Conservation (phyloP, 306 rosid genomes). For the Lathyrus aphaca region DNA sequence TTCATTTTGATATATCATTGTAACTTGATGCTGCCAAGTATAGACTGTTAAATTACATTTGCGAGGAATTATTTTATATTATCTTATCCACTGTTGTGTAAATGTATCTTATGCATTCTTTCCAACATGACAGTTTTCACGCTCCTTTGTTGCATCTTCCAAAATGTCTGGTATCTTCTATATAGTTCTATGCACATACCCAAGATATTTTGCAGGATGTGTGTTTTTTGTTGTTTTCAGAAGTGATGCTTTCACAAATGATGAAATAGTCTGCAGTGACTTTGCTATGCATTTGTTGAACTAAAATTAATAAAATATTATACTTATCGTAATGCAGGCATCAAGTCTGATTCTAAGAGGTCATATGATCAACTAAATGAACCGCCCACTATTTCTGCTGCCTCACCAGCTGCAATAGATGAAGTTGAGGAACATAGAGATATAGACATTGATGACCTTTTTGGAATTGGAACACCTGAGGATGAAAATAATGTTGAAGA, state of each 20-base stretch:
- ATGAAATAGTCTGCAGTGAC: conserved; percentile 17
- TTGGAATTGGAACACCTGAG: conserved; percentile 66
- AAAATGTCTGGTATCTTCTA: conserved; percentile 22
- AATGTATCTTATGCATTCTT: conserved; percentile 12
- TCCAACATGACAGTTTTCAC: conserved; percentile 12
- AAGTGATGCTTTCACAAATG: conserved; percentile 7
- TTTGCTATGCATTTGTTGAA: not conserved
- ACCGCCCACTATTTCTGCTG: conserved; percentile 48
- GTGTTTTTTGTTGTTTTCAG: conserved; percentile 18
- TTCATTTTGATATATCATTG: conserved; percentile 24
- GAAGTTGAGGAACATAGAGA: conserved; percentile 55
- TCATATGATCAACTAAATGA: conserved; percentile 48
- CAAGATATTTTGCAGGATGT: not conserved
- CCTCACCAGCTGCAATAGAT: conserved; percentile 65
- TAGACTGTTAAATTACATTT: conserved; percentile 26
- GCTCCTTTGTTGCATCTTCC: conserved; percentile 6
- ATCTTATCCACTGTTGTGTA: conserved; percentile 10
- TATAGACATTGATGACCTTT: conserved; percentile 66
- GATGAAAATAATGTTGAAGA: conserved; percentile 63
- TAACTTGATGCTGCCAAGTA: conserved; percentile 23
- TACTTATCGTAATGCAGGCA: conserved; percentile 56
- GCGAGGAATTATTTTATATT: conserved; percentile 13
- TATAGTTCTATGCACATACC: not conserved
- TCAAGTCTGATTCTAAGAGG: conserved; percentile 56
- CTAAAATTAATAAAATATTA: conserved; percentile 23